Percentiles rank a stretch among this genome's conserved stretches.
Evolutionary conservation across 306 rosid genomes (phyloP).

Genomic region (Sindora glabra): DNA sequence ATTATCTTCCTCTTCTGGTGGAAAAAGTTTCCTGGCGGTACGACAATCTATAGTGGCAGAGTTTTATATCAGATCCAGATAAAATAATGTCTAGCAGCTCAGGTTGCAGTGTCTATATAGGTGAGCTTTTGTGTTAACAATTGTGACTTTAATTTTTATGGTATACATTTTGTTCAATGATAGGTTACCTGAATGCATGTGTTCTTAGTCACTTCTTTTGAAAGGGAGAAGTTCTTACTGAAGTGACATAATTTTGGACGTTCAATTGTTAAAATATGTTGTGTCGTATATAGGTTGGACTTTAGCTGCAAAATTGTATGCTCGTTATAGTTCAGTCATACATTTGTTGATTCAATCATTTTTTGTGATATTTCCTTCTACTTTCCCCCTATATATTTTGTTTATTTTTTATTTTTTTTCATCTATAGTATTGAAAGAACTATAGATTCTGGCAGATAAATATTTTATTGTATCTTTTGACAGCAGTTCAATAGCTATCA

Average conservation of each 20-base stretch:
- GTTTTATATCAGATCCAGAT: slow-evolving; percentile 20
- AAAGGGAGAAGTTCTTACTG: neutral
- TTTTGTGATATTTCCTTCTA: no score
- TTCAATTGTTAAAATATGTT: neutral
- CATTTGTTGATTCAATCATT: no score
- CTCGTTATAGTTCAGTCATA: neutral
- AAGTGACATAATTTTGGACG: neutral
- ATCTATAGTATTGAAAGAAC: no score
- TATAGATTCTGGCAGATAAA: no score
- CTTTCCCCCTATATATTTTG: no score
- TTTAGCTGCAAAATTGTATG: neutral
- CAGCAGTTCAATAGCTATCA: no score
- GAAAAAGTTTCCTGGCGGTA: neutral
- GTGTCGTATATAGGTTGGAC: neutral
- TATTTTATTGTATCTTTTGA: no score
- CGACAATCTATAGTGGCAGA: neutral
- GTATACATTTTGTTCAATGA: neutral
- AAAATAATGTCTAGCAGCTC: slow-evolving; percentile 39
- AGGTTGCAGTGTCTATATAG: slow-evolving; percentile 39
- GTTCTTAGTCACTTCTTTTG: neutral
- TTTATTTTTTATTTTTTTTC: no score
- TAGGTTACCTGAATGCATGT: neutral
- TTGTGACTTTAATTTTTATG: neutral
- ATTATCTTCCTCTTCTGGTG: no score
- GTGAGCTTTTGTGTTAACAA: slow-evolving; percentile 15